Evolutionary conservation across 495 filamentous ascomycete species (phyloP).

Genomic region (Penicillium desertorum): DNA sequence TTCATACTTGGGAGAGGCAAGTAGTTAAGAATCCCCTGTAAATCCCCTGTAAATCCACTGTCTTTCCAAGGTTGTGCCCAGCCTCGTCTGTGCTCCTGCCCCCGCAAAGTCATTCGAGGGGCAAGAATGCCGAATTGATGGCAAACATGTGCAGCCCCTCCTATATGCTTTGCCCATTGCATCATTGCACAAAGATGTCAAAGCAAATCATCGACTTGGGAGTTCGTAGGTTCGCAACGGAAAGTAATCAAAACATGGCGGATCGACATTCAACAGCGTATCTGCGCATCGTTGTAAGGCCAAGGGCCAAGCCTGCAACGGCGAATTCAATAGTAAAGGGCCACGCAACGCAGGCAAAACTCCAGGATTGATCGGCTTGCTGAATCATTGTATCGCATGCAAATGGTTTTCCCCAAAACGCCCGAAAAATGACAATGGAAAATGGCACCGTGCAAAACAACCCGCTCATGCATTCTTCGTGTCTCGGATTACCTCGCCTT

Average conservation of each 20-base stretch:
- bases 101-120: slow-evolving; percentile 8
- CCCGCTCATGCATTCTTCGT: slow-evolving; percentile 71
- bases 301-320: slow-evolving; percentile 7
- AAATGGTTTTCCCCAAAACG: slow-evolving; percentile 23
- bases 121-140: slow-evolving; percentile 16
- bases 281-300: neutral
- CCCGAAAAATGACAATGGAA: slow-evolving; percentile 15
- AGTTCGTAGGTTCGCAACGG: neutral
- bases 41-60: slow-evolving; percentile 4
- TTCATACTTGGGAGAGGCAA: slow-evolving; percentile 4
- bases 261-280: slow-evolving; percentile 4
- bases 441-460: neutral
- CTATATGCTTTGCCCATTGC: neutral
- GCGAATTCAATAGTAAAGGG: neutral
- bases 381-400: slow-evolving; percentile 17
- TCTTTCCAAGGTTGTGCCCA: slow-evolving; percentile 2
- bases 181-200: slow-evolving; percentile 8
- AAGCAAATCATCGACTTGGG: slow-evolving; percentile 4
- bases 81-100: slow-evolving; percentile 9
- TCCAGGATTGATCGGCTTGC: slow-evolving; percentile 8
- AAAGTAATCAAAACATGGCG: neutral
- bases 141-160: slow-evolving; percentile 15
- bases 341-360: slow-evolving; percentile 8
- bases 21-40: neutral
- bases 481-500: slow-evolving; percentile 76